These are phyloP conservation scores for Rhexocercosporidium sp. DNA, from an alignment of 2,329 filamentous ascomycete species.

Conservation along the genomic window DNA sequence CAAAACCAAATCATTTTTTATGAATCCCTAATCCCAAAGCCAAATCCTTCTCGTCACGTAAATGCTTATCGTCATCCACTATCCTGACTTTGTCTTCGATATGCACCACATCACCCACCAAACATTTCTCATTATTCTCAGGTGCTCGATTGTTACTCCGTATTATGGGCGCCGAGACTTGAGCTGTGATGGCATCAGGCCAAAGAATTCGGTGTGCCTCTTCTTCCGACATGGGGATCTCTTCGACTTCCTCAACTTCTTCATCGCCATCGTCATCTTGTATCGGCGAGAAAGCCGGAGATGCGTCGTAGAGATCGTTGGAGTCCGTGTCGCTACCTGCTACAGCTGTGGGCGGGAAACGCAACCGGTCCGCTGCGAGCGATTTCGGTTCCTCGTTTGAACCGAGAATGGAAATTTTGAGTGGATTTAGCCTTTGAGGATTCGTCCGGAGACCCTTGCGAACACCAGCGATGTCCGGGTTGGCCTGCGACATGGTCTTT, in stretches of 20 bases:
- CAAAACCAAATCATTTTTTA: conserved; percentile 2
- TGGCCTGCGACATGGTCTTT: conserved; percentile 18
- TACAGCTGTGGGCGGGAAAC: not conserved
- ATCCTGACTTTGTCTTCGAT: conserved; percentile 49
- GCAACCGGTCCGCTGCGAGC: conserved; percentile 17
- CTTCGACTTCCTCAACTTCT: not conserved
- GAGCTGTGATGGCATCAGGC: conserved; percentile 20
- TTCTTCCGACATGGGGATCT: conserved; percentile 34
- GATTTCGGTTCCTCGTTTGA: conserved; percentile 28
- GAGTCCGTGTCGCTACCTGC: not conserved
- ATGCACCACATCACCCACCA: conserved; percentile 44
- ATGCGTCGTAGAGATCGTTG: conserved; percentile 28
- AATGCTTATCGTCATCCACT: conserved; percentile 44
- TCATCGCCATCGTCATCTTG: not conserved
- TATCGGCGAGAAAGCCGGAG: conserved; percentile 22
- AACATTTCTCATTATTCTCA: conserved; percentile 49
- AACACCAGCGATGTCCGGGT: conserved; percentile 14
- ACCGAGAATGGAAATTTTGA: conserved; percentile 14
- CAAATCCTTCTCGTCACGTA: conserved; percentile 39
- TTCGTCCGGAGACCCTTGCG: not conserved
- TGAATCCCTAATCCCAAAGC: conserved; percentile 24
- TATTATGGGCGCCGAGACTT: not conserved
- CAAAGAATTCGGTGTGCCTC: conserved; percentile 40
- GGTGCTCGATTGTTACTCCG: not conserved
- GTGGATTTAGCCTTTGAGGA: not conserved